phyloP scores from a whole-genome alignment of 441 rosid species.

The Kokia cookei region DNA sequence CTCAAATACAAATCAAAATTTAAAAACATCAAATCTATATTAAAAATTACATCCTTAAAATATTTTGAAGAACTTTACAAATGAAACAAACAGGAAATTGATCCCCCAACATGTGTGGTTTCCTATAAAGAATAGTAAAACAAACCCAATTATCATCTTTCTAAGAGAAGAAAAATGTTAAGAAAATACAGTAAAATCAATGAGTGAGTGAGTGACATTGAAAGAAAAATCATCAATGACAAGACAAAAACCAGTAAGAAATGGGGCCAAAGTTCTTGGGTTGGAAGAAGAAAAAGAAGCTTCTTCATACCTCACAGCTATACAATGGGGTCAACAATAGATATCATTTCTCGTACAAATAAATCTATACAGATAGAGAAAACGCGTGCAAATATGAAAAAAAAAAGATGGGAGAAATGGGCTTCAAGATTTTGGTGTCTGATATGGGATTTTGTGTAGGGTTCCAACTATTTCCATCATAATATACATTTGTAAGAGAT shows the following conservation, averaged over 20 bases:
- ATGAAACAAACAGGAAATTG: background rate
- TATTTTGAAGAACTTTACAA: background rate
- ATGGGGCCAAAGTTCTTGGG: background rate
- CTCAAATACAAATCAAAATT: too few relatives aligned
- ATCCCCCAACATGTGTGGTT: background rate
- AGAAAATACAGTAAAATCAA: background rate
- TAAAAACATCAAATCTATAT: too few relatives aligned
- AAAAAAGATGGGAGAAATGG: conserved; percentile 10
- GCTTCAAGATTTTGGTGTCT: conserved; percentile 24
- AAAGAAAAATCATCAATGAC: background rate
- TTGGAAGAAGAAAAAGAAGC: background rate
- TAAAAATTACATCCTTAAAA: too few relatives aligned
- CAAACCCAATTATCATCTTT: background rate
- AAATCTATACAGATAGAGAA: background rate
- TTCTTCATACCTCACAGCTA: background rate
- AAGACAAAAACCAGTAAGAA: background rate
- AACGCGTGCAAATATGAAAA: conserved; percentile 3
- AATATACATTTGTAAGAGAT: background rate
- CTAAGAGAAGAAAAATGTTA: background rate
- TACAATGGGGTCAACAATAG: conserved; percentile 12
- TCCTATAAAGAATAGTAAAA: background rate
- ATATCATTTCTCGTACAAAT: conserved; percentile 8
- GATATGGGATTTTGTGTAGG: background rate
- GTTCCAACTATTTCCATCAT: background rate
- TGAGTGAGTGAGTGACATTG: background rate